Evolutionary conservation across 305 asterid species (phyloP).

Genomic region (Petunia hybrid): DNA sequence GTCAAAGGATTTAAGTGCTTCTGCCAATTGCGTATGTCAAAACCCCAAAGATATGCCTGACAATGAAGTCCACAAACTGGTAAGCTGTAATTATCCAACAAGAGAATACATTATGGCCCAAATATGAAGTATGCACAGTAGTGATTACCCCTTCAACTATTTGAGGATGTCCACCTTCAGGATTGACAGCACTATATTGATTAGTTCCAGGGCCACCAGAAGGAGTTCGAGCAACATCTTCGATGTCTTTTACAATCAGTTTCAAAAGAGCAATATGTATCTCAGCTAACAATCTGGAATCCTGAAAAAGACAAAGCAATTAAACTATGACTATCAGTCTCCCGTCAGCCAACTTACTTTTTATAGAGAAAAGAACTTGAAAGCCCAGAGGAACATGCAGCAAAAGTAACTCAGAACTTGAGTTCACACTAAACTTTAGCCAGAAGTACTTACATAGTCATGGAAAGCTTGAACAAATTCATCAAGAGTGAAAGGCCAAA

Average conservation of each 20-base stretch:
- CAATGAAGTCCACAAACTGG: conserved; percentile 36
- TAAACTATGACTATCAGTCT: conserved; percentile 27
- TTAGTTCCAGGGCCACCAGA: conserved; percentile 99
- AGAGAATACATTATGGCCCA: conserved; percentile 30
- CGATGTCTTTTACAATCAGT: conserved; percentile 90
- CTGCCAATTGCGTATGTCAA: conserved; percentile 93
- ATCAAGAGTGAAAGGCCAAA: conserved; percentile 98
- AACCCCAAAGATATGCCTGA: conserved; percentile 97
- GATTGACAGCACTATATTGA: conserved; percentile 90
- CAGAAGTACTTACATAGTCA: conserved; percentile 77
- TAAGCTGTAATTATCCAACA: conserved; percentile 27
- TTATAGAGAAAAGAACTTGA: neutral
- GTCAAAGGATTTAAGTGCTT: conserved; percentile 86
- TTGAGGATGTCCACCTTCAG: conserved; percentile 99
- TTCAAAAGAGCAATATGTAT: conserved; percentile 77
- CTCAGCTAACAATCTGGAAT: conserved; percentile 91
- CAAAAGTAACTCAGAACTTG: neutral
- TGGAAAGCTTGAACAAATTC: conserved; percentile 96
- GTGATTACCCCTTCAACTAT: conserved; percentile 95
- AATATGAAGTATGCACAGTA: conserved; percentile 33
- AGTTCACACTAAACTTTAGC: conserved; percentile 35
- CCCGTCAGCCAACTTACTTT: neutral
- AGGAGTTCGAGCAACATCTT: conserved; percentile 95
- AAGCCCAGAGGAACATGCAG: conserved; percentile 16
- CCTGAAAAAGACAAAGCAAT: conserved; percentile 55